Evolutionary conservation across 495 filamentous ascomycete genomes (phyloP), one percentile per base, ranked within the genome.

Genomic region (Penicillium atrosanguineum): DNA sequence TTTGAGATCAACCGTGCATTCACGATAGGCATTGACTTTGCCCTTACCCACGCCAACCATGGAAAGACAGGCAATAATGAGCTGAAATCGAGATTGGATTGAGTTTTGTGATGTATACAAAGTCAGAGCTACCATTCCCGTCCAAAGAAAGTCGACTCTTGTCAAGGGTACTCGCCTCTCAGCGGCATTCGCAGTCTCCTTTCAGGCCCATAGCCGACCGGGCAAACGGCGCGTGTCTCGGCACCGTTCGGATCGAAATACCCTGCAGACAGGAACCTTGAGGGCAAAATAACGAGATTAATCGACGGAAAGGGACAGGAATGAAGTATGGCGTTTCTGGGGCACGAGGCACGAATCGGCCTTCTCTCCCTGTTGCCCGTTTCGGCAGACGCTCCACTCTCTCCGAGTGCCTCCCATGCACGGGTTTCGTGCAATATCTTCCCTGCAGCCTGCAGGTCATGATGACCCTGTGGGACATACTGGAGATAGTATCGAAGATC

Each of bases 381-480:
- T 63, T 59, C 7, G 55, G 54, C 36, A 38, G 6, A 23, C 37
- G 44, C 53, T 37, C 52, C 31, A 44, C 55, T 55, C 56, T 43
- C 41, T 14, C 31, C 31, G 29, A 59, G 53, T 56, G 53, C 57
- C 46, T 52, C 48, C 25, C 31, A 56, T 61, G 57, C 55, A 63
- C 55, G 50, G 59, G 53, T 50, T 54, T 44, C 26, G 23, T 49
- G 19, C 53, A 62, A 58, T 57, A 44, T 52, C 42, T 64, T 61
- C 53, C 58, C 57, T 67, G 58, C 63, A 63, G 55, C 9, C 50
- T 59, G 55, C 57, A 53, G 57, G 50, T 42, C 47, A 58, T 58
- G 36, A 16, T 50, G 36, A 28, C 57, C 48, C 47, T 61, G 45
- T 58, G 50, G 44, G 6, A n/a, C 16, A 7, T 40, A 1, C n/a